Evolutionary conservation across 2,329 filamentous ascomycete species (phyloP), one percentile per base, ranked within the genome.

Genomic region (Botrytis elliptica): DNA sequence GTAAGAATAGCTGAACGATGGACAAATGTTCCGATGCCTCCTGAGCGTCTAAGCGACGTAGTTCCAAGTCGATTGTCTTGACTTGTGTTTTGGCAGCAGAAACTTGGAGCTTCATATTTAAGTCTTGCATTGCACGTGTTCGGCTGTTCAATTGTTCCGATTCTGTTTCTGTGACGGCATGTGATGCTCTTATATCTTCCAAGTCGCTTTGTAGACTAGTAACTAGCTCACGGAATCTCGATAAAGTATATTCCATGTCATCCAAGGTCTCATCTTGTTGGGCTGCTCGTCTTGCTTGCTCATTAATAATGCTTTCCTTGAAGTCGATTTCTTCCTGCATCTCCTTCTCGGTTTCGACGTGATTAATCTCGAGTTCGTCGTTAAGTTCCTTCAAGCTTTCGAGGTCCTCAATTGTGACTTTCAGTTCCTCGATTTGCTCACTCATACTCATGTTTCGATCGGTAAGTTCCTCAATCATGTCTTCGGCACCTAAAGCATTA

Each of bases 281-380:
- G 5, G 86, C 86, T 8, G 91, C 88, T 76, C 91, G 90, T 73
- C 92, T 90, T 49, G 88, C 87, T 79, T 97, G 92, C 80, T 98
- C 95, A n/a, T 89, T 87, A 76, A 98, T 92, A 75, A 97, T 85
- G 72, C 88, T 89, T 76, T 98, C 95, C 81, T 93, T 93, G 83
- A 94, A 92, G 81, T 98, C 95, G 72, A 98, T 89, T 79, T 98
- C 95, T 78, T 97, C 93, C 81, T 97, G 94, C 83, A 99, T 89
- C 81, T 98, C 95, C 82, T 95, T 97, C 81, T 97, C 93, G 52
- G 94, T 93, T 80, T 98, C 94, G 6, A 96, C 89, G 80, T 98
- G 95, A 80, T 97, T 97, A 78, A 93, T 89, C 81, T 98, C 95
- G 5, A 99, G 89, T 83, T 99, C 96, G 79, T 98, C 95, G 78